Evolutionary conservation across 2,329 filamentous ascomycete genomes (phyloP).

Genomic region (Pseudocercospora fuligena): DNA sequence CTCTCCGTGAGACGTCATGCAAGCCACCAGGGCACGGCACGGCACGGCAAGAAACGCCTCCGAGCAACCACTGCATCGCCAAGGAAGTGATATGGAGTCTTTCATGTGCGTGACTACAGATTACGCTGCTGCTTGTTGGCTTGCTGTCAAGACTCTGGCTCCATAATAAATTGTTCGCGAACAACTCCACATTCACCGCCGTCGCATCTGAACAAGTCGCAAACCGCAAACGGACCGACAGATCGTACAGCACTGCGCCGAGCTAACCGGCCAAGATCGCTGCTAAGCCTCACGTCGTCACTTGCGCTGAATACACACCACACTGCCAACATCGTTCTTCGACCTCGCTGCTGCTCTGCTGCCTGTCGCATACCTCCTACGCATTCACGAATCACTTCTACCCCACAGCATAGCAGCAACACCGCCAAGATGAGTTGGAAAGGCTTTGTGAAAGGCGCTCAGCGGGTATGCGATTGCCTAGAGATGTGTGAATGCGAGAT

Average conservation of each 20-base stretch:
- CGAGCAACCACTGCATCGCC: background rate
- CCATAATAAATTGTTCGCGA: background rate
- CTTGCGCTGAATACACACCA: background rate
- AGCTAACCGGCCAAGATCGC: conserved; percentile 11
- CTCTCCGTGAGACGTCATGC: background rate
- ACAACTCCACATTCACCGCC: background rate
- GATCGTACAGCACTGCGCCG: conserved; percentile 9
- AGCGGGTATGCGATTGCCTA: conserved; percentile 65
- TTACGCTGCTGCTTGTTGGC: background rate
- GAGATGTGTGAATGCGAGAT: background rate
- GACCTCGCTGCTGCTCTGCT: conserved; percentile 11
- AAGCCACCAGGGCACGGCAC: background rate
- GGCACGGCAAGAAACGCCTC: background rate
- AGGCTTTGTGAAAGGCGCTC: conserved; percentile 88
- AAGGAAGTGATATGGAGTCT: background rate
- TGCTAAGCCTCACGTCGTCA: conserved; percentile 9
- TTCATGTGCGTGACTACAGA: background rate
- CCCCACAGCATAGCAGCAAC: conserved; percentile 5
- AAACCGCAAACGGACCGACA: conserved; percentile 10
- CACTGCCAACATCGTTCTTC: background rate
- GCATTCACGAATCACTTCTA: background rate
- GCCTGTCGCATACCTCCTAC: conserved; percentile 9
- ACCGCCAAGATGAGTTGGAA: conserved; percentile 83
- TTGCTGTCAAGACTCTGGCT: background rate
- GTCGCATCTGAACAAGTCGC: background rate